phyloP scores from a whole-genome alignment of 257 asterid genomes.

The Perilla frutescens region DNA sequence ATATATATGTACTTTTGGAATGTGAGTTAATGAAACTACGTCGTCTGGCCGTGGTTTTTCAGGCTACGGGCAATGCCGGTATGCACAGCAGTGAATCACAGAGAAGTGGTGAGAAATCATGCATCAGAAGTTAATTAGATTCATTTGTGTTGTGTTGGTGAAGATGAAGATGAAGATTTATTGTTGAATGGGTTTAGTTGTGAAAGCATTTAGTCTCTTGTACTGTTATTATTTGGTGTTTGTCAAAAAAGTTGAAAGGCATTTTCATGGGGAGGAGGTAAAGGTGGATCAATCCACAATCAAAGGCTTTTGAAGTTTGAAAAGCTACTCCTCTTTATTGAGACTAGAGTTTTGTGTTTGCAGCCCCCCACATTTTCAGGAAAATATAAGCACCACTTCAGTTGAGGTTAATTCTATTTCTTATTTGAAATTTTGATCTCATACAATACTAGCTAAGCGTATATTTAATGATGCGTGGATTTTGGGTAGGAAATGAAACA shows the following conservation, averaged over 20 bases:
- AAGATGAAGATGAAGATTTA: background rate
- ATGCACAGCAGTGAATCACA: slow-evolving; percentile 49
- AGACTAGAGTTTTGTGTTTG: slow-evolving; percentile 26
- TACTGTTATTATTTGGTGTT: background rate
- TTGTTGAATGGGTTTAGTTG: slow-evolving; percentile 15
- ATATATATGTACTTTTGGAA: no score
- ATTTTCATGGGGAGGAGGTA: slow-evolving; percentile 32
- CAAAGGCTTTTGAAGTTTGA: slow-evolving; percentile 40
- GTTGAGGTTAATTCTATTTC: no score
- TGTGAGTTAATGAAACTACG: background rate
- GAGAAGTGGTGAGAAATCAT: slow-evolving; percentile 12
- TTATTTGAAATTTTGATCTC: no score
- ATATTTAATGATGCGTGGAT: no score
- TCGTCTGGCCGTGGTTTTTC: slow-evolving; percentile 7
- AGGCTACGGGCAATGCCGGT: slow-evolving; percentile 68
- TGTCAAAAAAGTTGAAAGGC: slow-evolving; percentile 23
- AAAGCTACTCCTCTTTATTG: slow-evolving; percentile 35
- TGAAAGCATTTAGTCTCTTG: slow-evolving; percentile 9
- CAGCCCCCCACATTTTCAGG: background rate
- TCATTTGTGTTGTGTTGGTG: background rate
- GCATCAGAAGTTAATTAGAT: background rate
- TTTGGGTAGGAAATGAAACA: background rate
- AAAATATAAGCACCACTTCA: no score
- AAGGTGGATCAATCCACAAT: slow-evolving; percentile 44
- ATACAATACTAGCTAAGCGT: no score